phyloP scores from a whole-genome alignment of 2,329 filamentous ascomycete species.

The Torrubiella hemipterigena region DNA sequence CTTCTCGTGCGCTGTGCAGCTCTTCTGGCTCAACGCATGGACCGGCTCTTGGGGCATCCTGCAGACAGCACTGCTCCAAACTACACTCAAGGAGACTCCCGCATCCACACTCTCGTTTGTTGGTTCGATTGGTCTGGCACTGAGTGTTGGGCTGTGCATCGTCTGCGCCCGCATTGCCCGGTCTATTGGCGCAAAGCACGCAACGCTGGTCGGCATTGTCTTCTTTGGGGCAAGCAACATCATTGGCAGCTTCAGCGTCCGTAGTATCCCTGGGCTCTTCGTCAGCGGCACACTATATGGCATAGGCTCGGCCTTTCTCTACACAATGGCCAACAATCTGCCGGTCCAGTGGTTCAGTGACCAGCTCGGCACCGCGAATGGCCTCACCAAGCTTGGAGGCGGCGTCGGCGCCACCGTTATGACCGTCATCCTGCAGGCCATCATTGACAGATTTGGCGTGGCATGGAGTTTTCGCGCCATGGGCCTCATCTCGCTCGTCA shows the following conservation, averaged over 20 bases:
- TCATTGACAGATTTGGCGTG: slow-evolving; percentile 7
- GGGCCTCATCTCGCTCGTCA: slow-evolving; percentile 5
- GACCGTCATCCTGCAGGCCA: slow-evolving; percentile 5
- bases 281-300: slow-evolving; percentile 6
- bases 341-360: slow-evolving; percentile 8
- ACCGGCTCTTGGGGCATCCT: slow-evolving; percentile 7
- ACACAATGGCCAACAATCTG: slow-evolving; percentile 7
- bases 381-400: slow-evolving; percentile 8
- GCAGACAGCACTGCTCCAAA: slow-evolving; percentile 3
- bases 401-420: slow-evolving; percentile 9
- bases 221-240: slow-evolving; percentile 2
- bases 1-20: slow-evolving; percentile 4
- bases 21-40: slow-evolving; percentile 6
- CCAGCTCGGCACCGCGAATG: slow-evolving; percentile 7
- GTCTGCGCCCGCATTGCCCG: slow-evolving; percentile 2
- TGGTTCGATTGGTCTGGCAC: slow-evolving; percentile 5
- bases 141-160: slow-evolving; percentile 5
- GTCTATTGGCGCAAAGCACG: slow-evolving; percentile 2
- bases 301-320: slow-evolving; percentile 6
- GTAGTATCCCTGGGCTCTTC: slow-evolving; percentile 5
- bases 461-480: slow-evolving; percentile 8
- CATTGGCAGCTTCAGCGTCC: slow-evolving; percentile 3
- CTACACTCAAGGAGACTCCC: slow-evolving; percentile 1
- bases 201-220: slow-evolving; percentile 3
- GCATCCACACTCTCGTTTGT: slow-evolving; percentile 5